Conservation (phyloP, 192 early-diverging fungal genomes). For the Funneliformis geosporum region DNA sequence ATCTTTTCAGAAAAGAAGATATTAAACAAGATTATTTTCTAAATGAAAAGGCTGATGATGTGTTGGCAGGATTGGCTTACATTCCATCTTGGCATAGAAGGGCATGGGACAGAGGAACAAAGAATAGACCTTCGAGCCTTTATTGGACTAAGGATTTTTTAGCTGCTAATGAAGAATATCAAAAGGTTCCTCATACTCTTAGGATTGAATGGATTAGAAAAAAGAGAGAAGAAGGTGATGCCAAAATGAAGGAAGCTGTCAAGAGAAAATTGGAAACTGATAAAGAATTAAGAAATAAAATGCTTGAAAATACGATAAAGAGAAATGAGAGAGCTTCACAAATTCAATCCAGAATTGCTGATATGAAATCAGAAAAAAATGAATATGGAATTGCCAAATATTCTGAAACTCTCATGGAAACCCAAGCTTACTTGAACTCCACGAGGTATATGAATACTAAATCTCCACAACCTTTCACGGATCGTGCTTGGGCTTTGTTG, state of each 20-base stretch:
- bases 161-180: background rate
- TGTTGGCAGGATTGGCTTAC: background rate
- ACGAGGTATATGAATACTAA: background rate
- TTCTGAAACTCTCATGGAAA: background rate
- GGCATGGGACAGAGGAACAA: background rate
- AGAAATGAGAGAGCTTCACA: background rate
- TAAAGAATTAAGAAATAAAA: background rate
- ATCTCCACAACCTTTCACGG: constrained; percentile 18
- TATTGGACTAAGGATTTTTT: constrained; percentile 4
- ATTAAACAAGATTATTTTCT: background rate
- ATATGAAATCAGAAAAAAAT: constrained; percentile 1
- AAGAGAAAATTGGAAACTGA: background rate
- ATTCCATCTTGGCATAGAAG: constrained; percentile 5
- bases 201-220: background rate
- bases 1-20: background rate
- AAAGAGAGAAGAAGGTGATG: background rate
- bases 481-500: constrained; percentile 16
- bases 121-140: background rate
- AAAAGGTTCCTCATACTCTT: background rate
- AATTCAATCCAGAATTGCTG: background rate
- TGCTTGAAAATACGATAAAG: background rate
- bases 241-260: background rate
- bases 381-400: constrained; percentile 4
- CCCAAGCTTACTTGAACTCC: background rate
- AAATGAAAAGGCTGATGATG: background rate